These are phyloP conservation scores for Suillus plorans DNA, from an alignment of 768 basidiomycete genomes.

Conservation along the genomic window DNA sequence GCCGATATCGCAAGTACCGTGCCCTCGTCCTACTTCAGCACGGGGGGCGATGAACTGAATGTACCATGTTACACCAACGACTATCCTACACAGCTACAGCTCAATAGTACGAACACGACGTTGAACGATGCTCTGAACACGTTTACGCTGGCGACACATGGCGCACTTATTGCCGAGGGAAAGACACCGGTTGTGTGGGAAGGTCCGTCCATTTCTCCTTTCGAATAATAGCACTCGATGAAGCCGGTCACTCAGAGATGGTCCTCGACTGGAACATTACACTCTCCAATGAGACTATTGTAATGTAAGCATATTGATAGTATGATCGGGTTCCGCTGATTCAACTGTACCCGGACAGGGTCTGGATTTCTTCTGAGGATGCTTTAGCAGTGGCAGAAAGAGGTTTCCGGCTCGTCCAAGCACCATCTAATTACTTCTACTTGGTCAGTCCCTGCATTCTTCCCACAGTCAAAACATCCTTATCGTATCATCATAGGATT, in stretches of 20 bases:
- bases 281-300: constrained; percentile 40
- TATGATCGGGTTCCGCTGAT: neutral
- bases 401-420: constrained; percentile 47
- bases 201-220: constrained; percentile 35
- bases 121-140: constrained; percentile 61
- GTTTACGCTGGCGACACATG: constrained; percentile 64
- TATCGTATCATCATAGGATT: constrained; percentile 30
- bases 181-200: constrained; percentile 88
- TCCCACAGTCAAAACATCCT: neutral
- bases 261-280: constrained; percentile 38
- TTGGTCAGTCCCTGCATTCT: constrained; percentile 27
- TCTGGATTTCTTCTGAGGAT: constrained; percentile 48
- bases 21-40: constrained; percentile 65
- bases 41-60: constrained; percentile 85
- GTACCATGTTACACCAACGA: constrained; percentile 65
- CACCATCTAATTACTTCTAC: constrained; percentile 54
- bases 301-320: constrained; percentile 32
- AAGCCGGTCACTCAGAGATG: constrained; percentile 40
- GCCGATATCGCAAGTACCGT: constrained; percentile 49
- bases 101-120: constrained; percentile 51
- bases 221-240: neutral
- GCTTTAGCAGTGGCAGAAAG: constrained; percentile 37
- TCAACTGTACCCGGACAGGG: constrained; percentile 22
- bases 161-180: constrained; percentile 47
- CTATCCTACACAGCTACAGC: constrained; percentile 51